Percentiles rank a stretch among this genome's conserved stretches.
These are phyloP conservation scores for Sphagnum magellanicum DNA, from an alignment of 228 moss, liverwort and hornwort species.

Conservation along the genomic window DNA sequence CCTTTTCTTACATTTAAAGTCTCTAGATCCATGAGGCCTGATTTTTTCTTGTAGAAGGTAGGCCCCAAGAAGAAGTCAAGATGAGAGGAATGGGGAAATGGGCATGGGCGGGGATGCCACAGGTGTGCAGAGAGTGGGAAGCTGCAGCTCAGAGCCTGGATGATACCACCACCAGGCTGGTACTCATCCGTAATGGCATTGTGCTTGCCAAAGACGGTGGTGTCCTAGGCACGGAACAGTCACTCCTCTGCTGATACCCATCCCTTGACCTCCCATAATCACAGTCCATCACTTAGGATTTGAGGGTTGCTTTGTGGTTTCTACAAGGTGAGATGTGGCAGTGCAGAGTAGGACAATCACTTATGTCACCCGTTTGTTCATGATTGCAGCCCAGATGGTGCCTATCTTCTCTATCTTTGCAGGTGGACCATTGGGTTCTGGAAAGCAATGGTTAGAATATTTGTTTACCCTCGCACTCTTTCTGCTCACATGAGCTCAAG, in stretches of 20 bases:
- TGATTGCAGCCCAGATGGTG: constrained; percentile 84
- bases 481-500: too few species aligned
- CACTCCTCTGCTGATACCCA: neutral
- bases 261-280: too few species aligned
- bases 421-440: constrained; percentile 83
- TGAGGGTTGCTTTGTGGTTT: too few species aligned
- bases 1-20: too few species aligned
- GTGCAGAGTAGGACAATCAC: too few species aligned
- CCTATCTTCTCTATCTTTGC: constrained; percentile 78
- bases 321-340: too few species aligned
- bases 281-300: too few species aligned
- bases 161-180: constrained; percentile 59
- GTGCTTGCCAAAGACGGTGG: constrained; percentile 96
- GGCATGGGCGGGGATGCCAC: constrained; percentile 15
- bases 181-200: constrained; percentile 89
- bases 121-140: constrained; percentile 98
- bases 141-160: constrained; percentile 69
- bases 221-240: constrained; percentile 62
- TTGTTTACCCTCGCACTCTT: too few species aligned
- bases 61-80: too few species aligned
- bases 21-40: too few species aligned
- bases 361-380: neutral
- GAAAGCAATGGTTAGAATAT: constrained; percentile 64
- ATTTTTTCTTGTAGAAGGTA: too few species aligned
- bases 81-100: neutral